Percentiles rank a stretch among this genome's conserved stretches.
These are phyloP conservation scores for Moesziomyces globuligerus DNA, from an alignment of 1,284 basidiomycete species.

Conservation along the genomic window DNA sequence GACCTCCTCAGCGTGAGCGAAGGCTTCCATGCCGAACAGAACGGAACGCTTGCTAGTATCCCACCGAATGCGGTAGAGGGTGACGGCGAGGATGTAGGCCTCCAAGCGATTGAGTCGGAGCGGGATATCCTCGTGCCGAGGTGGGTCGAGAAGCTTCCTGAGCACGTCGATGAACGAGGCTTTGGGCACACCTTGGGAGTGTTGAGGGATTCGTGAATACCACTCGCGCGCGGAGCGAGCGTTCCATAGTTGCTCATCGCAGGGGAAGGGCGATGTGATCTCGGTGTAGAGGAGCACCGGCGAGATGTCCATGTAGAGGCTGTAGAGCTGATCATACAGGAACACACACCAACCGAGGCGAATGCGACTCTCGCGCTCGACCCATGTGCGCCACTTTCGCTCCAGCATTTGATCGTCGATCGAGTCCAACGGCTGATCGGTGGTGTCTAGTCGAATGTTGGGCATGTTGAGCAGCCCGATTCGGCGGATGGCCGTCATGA, in stretches of 20 bases:
- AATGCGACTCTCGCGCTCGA: constrained; percentile 12
- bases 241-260: constrained; percentile 22
- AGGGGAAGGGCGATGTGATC: constrained; percentile 15
- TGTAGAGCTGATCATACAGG: constrained; percentile 21
- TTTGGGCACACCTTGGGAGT: constrained; percentile 1
- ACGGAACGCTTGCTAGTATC: constrained; percentile 12
- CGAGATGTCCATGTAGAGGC: constrained; percentile 20
- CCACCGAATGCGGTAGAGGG: constrained; percentile 25
- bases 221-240: constrained; percentile 9
- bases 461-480: constrained; percentile 14
- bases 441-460: not conserved
- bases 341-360: constrained; percentile 23
- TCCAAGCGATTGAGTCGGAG: constrained; percentile 19
- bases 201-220: constrained; percentile 2
- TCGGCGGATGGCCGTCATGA: constrained; percentile 21
- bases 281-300: constrained; percentile 17
- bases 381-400: constrained; percentile 13
- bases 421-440: not conserved
- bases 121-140: constrained; percentile 8
- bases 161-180: constrained; percentile 6
- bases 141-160: constrained; percentile 13
- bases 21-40: constrained; percentile 9
- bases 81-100: constrained; percentile 21
- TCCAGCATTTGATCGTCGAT: constrained; percentile 6
- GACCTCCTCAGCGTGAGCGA: constrained; percentile 9